Percentiles rank a stretch among this genome's conserved stretches.
Conservation (phyloP, 2,329 filamentous ascomycete species). For the Pestalotiopsis sp. region DNA sequence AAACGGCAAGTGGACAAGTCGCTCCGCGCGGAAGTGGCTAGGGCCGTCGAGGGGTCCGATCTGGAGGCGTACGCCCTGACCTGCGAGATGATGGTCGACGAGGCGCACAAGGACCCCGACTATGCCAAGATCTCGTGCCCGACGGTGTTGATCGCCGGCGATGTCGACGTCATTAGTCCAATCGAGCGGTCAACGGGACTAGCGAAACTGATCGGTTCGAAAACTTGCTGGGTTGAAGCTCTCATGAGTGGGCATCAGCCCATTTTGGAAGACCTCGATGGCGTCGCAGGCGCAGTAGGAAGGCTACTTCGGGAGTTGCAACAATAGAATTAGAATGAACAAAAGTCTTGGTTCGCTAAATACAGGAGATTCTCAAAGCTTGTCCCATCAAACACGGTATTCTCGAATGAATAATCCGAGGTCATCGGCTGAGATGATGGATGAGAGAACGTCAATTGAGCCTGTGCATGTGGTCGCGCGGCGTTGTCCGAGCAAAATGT, state of each 20-base stretch:
- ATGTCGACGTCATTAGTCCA: conserved; percentile 34
- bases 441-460: not conserved
- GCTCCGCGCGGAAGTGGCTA: conserved; percentile 24
- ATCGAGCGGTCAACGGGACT: conserved; percentile 29
- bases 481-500: conserved; percentile 28
- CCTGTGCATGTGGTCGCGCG: conserved; percentile 15
- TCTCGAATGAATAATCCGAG: conserved; percentile 19
- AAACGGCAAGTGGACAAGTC: conserved; percentile 18
- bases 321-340: conserved; percentile 13
- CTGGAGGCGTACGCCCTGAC: conserved; percentile 35
- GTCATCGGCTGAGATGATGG: not conserved
- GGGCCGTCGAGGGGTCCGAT: conserved; percentile 33
- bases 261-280: conserved; percentile 14
- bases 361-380: conserved; percentile 28
- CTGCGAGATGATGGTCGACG: conserved; percentile 32
- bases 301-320: conserved; percentile 7
- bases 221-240: conserved; percentile 18
- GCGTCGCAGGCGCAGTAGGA: conserved; percentile 9
- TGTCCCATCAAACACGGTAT: conserved; percentile 13
- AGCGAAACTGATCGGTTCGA: conserved; percentile 25
- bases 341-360: conserved; percentile 25
- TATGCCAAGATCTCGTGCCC: conserved; percentile 33
- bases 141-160: conserved; percentile 31
- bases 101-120: conserved; percentile 33
- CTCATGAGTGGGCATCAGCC: conserved; percentile 26